Percentiles rank a stretch among this genome's conserved stretches.
Evolutionary conservation across 2,329 filamentous ascomycete species (phyloP).

Genomic region (Sordariomycetes sp.): DNA sequence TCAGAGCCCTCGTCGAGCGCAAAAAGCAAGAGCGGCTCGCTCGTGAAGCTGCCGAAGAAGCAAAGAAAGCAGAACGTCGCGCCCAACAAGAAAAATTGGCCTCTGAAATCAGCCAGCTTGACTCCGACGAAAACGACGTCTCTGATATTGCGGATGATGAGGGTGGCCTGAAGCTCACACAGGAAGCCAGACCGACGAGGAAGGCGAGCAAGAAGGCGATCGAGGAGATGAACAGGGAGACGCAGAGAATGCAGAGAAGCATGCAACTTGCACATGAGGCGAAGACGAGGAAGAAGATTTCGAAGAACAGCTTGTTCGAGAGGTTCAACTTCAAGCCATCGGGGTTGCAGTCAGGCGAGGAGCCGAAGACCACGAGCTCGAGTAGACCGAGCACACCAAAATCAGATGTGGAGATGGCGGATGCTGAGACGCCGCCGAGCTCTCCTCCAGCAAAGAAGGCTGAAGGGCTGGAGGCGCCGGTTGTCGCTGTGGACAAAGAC

Average conservation of each 20-base stretch:
- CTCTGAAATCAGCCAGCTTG: conserved; percentile 24
- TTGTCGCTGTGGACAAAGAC: conserved; percentile 12
- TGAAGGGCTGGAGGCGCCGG: background rate
- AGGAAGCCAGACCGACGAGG: conserved; percentile 59
- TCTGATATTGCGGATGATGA: conserved; percentile 52
- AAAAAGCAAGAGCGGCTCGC: conserved; percentile 65
- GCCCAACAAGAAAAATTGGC: conserved; percentile 24
- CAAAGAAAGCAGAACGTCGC: conserved; percentile 33
- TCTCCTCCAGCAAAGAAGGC: conserved; percentile 42
- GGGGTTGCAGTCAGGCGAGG: conserved; percentile 17
- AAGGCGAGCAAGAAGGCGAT: conserved; percentile 92
- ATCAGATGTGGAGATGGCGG: conserved; percentile 41
- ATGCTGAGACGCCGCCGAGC: conserved; percentile 60
- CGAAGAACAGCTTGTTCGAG: conserved; percentile 73
- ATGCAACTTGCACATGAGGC: conserved; percentile 88
- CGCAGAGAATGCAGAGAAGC: conserved; percentile 79
- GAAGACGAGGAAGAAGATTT: conserved; percentile 84
- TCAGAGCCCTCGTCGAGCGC: conserved; percentile 62
- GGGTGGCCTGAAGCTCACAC: conserved; percentile 56
- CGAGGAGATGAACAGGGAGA: conserved; percentile 92
- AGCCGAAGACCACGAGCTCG: conserved; percentile 39
- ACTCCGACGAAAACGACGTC: conserved; percentile 27
- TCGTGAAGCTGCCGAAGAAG: conserved; percentile 51
- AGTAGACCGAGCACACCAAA: conserved; percentile 42
- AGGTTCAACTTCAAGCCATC: conserved; percentile 65